Evolutionary conservation across 1,139 yeast genomes (phyloP).

Genomic region (Yamadazyma sp.): DNA sequence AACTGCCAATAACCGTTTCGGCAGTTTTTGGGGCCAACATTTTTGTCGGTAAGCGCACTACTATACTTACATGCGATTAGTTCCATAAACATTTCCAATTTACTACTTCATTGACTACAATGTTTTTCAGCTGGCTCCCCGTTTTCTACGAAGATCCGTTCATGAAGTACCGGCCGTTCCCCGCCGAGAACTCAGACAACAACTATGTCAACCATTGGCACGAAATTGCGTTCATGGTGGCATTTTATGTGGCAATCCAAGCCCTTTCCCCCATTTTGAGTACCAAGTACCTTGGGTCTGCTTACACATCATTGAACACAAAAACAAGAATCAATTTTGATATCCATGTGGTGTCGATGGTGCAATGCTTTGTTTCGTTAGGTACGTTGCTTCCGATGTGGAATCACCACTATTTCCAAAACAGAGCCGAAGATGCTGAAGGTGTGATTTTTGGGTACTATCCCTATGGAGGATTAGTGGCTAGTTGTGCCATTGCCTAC

Average conservation of each 20-base stretch:
- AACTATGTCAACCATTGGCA: slow-evolving; percentile 52
- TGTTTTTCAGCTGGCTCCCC: slow-evolving; percentile 18
- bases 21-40: background rate
- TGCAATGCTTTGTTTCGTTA: slow-evolving; percentile 69
- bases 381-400: slow-evolving; percentile 58
- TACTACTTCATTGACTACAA: too few relatives aligned
- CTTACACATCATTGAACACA: slow-evolving; percentile 46
- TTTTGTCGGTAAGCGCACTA: background rate
- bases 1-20: too few relatives aligned
- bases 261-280: slow-evolving; percentile 38
- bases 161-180: slow-evolving; percentile 47
- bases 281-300: slow-evolving; percentile 36
- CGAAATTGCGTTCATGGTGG: slow-evolving; percentile 41
- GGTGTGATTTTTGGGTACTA: slow-evolving; percentile 60
- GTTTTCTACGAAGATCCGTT: slow-evolving; percentile 43
- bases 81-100: too few relatives aligned
- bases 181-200: slow-evolving; percentile 29
- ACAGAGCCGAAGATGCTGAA: slow-evolving; percentile 44
- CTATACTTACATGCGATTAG: too few relatives aligned
- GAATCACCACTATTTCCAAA: slow-evolving; percentile 45
- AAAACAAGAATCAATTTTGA: slow-evolving; percentile 71
- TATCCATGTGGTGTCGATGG: slow-evolving; percentile 85
- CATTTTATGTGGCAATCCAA: slow-evolving; percentile 42
- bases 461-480: slow-evolving; percentile 72
- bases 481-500: slow-evolving; percentile 76